Percentiles rank a stretch among this genome's conserved stretches.
Conservation (phyloP, 1,284 basidiomycete species). For the Anthracocystis walkeri region DNA sequence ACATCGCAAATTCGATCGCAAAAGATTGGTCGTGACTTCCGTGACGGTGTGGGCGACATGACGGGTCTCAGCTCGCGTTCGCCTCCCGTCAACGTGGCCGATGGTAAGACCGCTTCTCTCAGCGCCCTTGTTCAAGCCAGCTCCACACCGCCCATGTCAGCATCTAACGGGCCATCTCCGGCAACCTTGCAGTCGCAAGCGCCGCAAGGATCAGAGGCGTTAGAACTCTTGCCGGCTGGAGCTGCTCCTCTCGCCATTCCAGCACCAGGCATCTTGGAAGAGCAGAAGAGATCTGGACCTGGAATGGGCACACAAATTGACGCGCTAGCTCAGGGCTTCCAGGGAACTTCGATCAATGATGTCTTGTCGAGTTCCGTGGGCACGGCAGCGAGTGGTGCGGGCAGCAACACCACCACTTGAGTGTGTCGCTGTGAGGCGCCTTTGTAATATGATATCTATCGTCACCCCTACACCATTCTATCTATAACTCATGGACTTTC, state of each 20-base stretch:
- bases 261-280: constrained; percentile 42
- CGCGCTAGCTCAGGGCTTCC: constrained; percentile 35
- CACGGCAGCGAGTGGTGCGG: constrained; percentile 15
- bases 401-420: constrained; percentile 16
- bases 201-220: constrained; percentile 9
- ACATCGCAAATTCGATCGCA: constrained; percentile 31
- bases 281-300: constrained; percentile 27
- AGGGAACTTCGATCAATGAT: constrained; percentile 43
- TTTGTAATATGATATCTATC: not conserved
- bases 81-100: constrained; percentile 29
- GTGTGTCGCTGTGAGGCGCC: not conserved
- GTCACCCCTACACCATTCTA: constrained; percentile 25
- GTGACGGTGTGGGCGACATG: constrained; percentile 47
- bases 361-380: constrained; percentile 28
- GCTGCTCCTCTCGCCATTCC: constrained; percentile 48
- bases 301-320: constrained; percentile 36
- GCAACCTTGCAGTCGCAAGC: constrained; percentile 8
- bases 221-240: constrained; percentile 38
- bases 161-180: constrained; percentile 15
- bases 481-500: constrained; percentile 1
- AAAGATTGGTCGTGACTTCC: constrained; percentile 49
- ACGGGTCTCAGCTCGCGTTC: constrained; percentile 53
- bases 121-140: constrained; percentile 21
- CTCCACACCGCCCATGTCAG: constrained; percentile 34
- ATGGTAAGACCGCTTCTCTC: constrained; percentile 26